These are phyloP conservation scores for Hypoxylon sp. DNA, from an alignment of 2,329 filamentous ascomycete species.

Conservation along the genomic window DNA sequence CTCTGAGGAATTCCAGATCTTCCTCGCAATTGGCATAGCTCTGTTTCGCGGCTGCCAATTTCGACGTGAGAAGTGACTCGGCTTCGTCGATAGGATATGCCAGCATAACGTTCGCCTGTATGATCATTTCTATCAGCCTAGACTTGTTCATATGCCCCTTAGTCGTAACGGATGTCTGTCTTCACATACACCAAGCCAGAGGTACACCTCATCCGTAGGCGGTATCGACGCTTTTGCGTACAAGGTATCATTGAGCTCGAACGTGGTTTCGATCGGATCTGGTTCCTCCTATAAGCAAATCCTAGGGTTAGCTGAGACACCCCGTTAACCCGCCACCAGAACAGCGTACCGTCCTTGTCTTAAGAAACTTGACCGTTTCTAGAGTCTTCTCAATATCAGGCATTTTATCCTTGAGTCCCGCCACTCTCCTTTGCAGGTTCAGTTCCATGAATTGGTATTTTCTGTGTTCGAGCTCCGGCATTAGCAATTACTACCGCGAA, in stretches of 20 bases:
- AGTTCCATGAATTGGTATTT: slow-evolving; percentile 99
- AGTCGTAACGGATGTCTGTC: not conserved
- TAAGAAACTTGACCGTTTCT: slow-evolving; percentile 89
- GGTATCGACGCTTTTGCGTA: slow-evolving; percentile 89
- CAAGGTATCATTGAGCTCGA: slow-evolving; percentile 96
- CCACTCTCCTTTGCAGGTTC: slow-evolving; percentile 86
- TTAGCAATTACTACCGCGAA: slow-evolving; percentile 14
- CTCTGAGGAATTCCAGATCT: slow-evolving; percentile 92
- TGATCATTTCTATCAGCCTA: slow-evolving; percentile 16
- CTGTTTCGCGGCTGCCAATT: slow-evolving; percentile 82
- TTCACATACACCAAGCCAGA: slow-evolving; percentile 87
- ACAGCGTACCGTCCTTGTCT: slow-evolving; percentile 74
- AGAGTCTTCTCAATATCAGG: slow-evolving; percentile 97
- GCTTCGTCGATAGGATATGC: slow-evolving; percentile 93
- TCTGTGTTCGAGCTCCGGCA: slow-evolving; percentile 61
- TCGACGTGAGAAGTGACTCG: slow-evolving; percentile 80
- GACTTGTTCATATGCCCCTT: not conserved
- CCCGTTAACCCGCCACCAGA: not conserved
- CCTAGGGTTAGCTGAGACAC: slow-evolving; percentile 11
- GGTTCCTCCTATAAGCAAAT: slow-evolving; percentile 58
- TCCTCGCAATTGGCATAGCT: slow-evolving; percentile 92
- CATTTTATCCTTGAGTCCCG: slow-evolving; percentile 91
- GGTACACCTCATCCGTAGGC: slow-evolving; percentile 89
- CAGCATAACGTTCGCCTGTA: slow-evolving; percentile 94
- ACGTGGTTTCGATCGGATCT: slow-evolving; percentile 88